Evolutionary conservation across 345 rosid species (phyloP).

Genomic region (Syzygium oleosum): DNA sequence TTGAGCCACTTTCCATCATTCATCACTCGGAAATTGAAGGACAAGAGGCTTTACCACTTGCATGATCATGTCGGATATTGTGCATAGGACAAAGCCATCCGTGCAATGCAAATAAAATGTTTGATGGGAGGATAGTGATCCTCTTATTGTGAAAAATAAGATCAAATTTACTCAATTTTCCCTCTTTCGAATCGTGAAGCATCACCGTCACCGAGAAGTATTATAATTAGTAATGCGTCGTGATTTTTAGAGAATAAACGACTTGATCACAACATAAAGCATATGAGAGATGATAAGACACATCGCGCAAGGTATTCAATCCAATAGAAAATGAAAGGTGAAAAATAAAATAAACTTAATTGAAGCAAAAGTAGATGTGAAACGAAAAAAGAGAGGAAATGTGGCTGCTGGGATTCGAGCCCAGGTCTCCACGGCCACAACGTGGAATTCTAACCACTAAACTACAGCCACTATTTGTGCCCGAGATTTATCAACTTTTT

Average conservation of each 20-base stretch:
- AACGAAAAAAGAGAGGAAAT: not conserved
- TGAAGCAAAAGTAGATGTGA: not conserved
- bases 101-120: not conserved
- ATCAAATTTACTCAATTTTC: not conserved
- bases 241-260: not conserved
- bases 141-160: not conserved
- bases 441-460: conserved; percentile 80
- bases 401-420: conserved; percentile 96
- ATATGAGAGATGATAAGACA: not conserved
- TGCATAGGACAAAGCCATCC: not conserved
- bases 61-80: not conserved
- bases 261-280: not conserved
- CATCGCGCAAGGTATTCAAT: too few species aligned
- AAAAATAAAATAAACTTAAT: not conserved
- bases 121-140: not conserved
- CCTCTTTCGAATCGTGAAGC: not conserved
- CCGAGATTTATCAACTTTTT: rapidly evolving
- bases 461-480: conserved; percentile 38
- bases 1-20: not conserved
- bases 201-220: not conserved
- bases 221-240: rapidly evolving
- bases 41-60: not conserved
- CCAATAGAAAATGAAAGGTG: too few species aligned
- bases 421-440: conserved; percentile 93
- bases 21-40: not conserved